phyloP scores from a whole-genome alignment of 306 rosid species.

The Prunus mongolica region DNA sequence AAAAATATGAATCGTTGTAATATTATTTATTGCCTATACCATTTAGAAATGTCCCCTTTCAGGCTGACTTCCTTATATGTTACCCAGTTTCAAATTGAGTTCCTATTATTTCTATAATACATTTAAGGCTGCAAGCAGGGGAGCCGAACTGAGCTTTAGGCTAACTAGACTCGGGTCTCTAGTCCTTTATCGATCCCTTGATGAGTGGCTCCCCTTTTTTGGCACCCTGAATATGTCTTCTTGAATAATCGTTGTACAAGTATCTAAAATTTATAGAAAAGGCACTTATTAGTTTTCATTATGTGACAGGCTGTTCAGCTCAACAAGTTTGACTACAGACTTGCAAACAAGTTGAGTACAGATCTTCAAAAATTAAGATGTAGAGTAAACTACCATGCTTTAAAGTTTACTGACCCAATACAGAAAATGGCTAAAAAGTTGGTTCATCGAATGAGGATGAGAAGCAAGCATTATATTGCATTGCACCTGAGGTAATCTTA shows the following conservation, averaged over 20 bases:
- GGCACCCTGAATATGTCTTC: not conserved
- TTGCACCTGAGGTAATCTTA: slow-evolving; percentile 81
- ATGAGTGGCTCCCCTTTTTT: not conserved
- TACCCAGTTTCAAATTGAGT: not conserved
- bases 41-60: not conserved
- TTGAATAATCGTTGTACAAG: not conserved
- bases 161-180: not conserved
- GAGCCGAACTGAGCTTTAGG: not conserved
- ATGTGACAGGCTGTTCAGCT: slow-evolving; percentile 87
- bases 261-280: slow-evolving; percentile 22
- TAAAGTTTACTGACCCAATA: slow-evolving; percentile 72
- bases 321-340: slow-evolving; percentile 94
- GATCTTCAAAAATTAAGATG: slow-evolving; percentile 95
- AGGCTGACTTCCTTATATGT: not conserved
- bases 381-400: slow-evolving; percentile 91
- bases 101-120: not conserved
- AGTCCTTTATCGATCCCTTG: not conserved
- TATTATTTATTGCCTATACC: not conserved
- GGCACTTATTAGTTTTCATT: slow-evolving; percentile 33
- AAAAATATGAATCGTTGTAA: not conserved
- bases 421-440: slow-evolving; percentile 68
- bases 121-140: not conserved
- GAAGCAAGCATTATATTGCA: slow-evolving; percentile 77
- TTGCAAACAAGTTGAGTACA: slow-evolving; percentile 81
- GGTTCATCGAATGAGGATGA: slow-evolving; percentile 75